Evolutionary conservation across 441 rosid genomes (phyloP), one percentile per base, ranked within the genome.

Genomic region (Viola pubescens): DNA sequence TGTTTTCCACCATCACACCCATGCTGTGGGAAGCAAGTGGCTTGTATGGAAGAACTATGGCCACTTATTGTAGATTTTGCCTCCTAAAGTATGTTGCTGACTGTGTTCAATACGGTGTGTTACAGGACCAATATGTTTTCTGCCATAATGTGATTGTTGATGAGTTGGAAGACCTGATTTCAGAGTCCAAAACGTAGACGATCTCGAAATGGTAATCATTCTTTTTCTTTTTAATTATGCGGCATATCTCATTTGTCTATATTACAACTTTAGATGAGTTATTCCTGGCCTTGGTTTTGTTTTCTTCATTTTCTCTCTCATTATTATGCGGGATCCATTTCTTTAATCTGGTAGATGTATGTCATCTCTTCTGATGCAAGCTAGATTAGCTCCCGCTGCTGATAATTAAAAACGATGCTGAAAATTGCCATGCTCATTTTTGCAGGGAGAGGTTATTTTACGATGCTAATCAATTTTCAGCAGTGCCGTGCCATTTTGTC

Each of bases 61-160:
- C 37, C 11, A 34, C 7, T n/a, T 3, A 37, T 11, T 40, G 14
- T 37, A 39, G 3, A 5, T 47, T 6, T 19, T 16, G 9, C 13
- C 9, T 9, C 39, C 34, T 41, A 11, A 56, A 16, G 42, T 51
- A 26, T 40, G 9, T 11, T 42, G 44, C 57, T 66, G 50, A 46
- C 14, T 55, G 56, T 9, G 34, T 41, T 68, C 7, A 38, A 9
- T 54, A 37, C 47, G 1, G 37, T 64, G 58, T 44, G 40, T 50
- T 7, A 9, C 67, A 91, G 98, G 95, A 87, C 26, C 98, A 88
- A 82, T 91, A 79, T 61, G 38, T 60, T 47, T 91, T 88, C 79
- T 88, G 97, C 84, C 78, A 89, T 74, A 62, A 66, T 10, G 95
- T 87, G 0, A 76, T 91, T 48, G 63, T 79, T 13, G 91, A 88